Evolutionary conservation across 179 eudicot genomes (phyloP), one percentile per base, ranked within the genome.

Genomic region (Silene vulgaris): DNA sequence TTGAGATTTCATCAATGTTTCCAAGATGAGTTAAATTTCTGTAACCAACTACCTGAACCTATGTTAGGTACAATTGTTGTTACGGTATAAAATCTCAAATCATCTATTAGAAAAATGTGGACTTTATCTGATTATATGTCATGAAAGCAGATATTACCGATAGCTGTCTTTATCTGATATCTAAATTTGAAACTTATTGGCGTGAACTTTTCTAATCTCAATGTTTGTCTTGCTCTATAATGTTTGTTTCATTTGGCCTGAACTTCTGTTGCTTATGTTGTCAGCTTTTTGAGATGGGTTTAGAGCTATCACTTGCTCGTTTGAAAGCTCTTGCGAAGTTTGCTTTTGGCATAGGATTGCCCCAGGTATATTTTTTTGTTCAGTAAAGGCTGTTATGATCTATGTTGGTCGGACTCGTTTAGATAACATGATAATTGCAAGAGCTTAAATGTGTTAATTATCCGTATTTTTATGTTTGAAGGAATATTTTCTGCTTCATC

Each of bases 261-360:
- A 52, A 29, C 3, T 69, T n/a, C n/a, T 74, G 16, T 81, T 30
- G 40, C 45, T 76, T 79, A 14, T 79, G 64, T 78, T 70, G 67
- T 74, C 92, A 94, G 98, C 91, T 94, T 30, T 94, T 94, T 85
- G 98, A 94, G 92, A 94, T 94, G 98, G 98, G 98, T 78, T 85
- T 94, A 68, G 98, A 94, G 87, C 97, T 94, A 78, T 94, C 98
- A 68, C 87, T 94, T 77, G 92, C 93, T 65, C 96, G 98, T 72
- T 76, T 94, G 77, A 92, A 87, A 80, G 97, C 98, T 78, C 97
- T 94, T 81, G 98, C 98, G 37, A 94, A 89, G 82, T 94, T 88
- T 75, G 98, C 98, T 71, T 94, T 94, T 79, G 98, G 97, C 74
- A 86, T 94, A 84, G 98, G 98, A 70, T 83, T 94, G 75, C 89